Evolutionary conservation across 108 stramenopile genomes (phyloP).

Genomic region (Craspedostauros australis): DNA sequence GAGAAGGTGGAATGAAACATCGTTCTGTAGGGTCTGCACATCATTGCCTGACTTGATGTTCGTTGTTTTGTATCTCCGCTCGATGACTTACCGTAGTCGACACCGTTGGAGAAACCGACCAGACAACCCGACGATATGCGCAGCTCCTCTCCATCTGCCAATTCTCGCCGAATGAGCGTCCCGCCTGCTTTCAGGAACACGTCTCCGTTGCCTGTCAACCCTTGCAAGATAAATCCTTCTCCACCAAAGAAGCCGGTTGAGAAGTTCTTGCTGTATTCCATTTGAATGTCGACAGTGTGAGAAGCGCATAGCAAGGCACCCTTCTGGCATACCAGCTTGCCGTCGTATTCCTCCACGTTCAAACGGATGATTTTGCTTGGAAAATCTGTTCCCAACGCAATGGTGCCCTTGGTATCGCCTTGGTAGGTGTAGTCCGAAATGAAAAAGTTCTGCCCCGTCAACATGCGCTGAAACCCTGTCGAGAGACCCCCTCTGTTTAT

Average conservation of each 20-base stretch:
- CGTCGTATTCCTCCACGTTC: slow-evolving; percentile 67
- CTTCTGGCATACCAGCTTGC: slow-evolving; percentile 86
- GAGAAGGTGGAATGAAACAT: background rate
- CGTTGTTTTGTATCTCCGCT: no score
- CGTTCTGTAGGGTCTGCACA: no score
- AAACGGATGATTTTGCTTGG: slow-evolving; percentile 84
- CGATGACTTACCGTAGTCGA: slow-evolving; percentile 50
- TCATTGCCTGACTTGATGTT: no score
- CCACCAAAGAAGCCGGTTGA: slow-evolving; percentile 89
- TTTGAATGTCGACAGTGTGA: slow-evolving; percentile 70
- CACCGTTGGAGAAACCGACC: slow-evolving; percentile 70
- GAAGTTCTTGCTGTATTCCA: slow-evolving; percentile 81
- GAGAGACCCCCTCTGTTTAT: slow-evolving; percentile 47
- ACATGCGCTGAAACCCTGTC: slow-evolving; percentile 57
- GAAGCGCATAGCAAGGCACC: slow-evolving; percentile 82
- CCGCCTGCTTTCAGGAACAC: slow-evolving; percentile 89
- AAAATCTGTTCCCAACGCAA: slow-evolving; percentile 87
- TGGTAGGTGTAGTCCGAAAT: slow-evolving; percentile 79
- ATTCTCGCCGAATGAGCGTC: slow-evolving; percentile 69
- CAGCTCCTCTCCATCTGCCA: slow-evolving; percentile 65
- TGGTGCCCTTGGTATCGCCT: slow-evolving; percentile 47
- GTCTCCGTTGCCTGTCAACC: slow-evolving; percentile 76
- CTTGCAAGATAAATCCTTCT: slow-evolving; percentile 88
- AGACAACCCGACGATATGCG: slow-evolving; percentile 81
- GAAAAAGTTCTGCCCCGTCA: slow-evolving; percentile 92